Evolutionary conservation across 495 filamentous ascomycete genomes (phyloP).

Genomic region (Penicillium ucsense): DNA sequence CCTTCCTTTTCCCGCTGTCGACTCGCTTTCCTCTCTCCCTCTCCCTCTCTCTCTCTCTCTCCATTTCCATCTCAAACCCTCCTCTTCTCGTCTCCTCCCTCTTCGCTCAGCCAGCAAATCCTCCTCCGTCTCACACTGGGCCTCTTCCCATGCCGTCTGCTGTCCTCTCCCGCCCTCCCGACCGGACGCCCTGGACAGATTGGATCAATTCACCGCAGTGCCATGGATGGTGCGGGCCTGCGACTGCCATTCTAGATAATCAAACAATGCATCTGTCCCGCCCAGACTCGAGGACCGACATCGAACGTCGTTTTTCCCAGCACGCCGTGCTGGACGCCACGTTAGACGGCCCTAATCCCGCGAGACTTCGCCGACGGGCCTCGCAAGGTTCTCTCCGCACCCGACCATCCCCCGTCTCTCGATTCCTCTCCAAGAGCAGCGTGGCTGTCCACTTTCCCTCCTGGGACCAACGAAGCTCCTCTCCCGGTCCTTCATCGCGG

Average conservation of each 20-base stretch:
- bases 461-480: slow-evolving; percentile 29
- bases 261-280: slow-evolving; percentile 21
- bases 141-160: slow-evolving; percentile 8
- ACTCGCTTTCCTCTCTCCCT: background rate
- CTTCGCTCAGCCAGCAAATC: background rate
- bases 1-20: background rate
- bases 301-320: slow-evolving; percentile 10
- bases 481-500: slow-evolving; percentile 18
- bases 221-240: slow-evolving; percentile 29
- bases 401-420: slow-evolving; percentile 30
- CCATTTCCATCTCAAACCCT: background rate
- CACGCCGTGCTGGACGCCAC: slow-evolving; percentile 8
- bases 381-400: slow-evolving; percentile 33
- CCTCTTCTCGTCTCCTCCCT: slow-evolving; percentile 1
- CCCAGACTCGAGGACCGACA: slow-evolving; percentile 11
- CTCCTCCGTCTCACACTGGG: slow-evolving; percentile 1
- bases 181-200: slow-evolving; percentile 19
- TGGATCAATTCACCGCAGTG: slow-evolving; percentile 30
- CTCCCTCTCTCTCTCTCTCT: no score
- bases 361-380: slow-evolving; percentile 28
- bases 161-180: slow-evolving; percentile 9
- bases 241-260: slow-evolving; percentile 17
- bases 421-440: slow-evolving; percentile 31
- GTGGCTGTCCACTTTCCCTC: slow-evolving; percentile 31
- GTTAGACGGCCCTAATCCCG: slow-evolving; percentile 10